Percentiles rank a stretch among this genome's conserved stretches.
phyloP scores from a whole-genome alignment of 176 grass and related monocot species.

The Thalia dealbata region DNA sequence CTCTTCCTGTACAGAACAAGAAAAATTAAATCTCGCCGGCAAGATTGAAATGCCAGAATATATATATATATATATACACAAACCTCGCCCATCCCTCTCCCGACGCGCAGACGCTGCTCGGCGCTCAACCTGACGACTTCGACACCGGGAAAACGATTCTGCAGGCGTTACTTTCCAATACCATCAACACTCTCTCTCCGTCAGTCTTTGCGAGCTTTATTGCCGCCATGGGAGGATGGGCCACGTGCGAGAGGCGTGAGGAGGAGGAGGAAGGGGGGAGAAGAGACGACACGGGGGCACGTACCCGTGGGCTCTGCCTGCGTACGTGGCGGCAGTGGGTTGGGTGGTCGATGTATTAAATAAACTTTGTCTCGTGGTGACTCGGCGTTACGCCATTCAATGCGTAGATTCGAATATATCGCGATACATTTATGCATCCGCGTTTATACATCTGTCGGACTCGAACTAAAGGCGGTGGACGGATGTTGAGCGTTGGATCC shows the following conservation, averaged over 20 bases:
- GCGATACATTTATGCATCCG: too few relatives aligned
- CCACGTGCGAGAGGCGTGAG: not conserved
- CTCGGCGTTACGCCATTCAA: not conserved
- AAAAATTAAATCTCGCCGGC: not conserved
- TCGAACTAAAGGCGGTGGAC: too few relatives aligned
- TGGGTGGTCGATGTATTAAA: not conserved
- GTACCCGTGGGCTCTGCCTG: not conserved
- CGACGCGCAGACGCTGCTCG: not conserved
- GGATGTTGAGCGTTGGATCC: too few relatives aligned
- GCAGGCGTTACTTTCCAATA: not conserved
- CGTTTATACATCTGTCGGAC: too few relatives aligned
- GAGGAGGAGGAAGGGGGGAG: not conserved
- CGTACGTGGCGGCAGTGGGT: not conserved
- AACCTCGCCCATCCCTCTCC: conserved; percentile 13
- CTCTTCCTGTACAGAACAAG: conserved; percentile 36
- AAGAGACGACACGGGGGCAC: not conserved
- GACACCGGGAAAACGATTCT: not conserved
- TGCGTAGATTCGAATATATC: not conserved
- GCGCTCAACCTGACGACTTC: not conserved
- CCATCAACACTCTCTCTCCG: not conserved
- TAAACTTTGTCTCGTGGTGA: not conserved
- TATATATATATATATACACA: too few relatives aligned
- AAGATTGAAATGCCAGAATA: too few relatives aligned
- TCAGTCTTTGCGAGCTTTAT: not conserved
- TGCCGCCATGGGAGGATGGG: not conserved